Evolutionary conservation across 192 early-diverging fungal genomes (phyloP).

Genomic region (Coemansia sp.): DNA sequence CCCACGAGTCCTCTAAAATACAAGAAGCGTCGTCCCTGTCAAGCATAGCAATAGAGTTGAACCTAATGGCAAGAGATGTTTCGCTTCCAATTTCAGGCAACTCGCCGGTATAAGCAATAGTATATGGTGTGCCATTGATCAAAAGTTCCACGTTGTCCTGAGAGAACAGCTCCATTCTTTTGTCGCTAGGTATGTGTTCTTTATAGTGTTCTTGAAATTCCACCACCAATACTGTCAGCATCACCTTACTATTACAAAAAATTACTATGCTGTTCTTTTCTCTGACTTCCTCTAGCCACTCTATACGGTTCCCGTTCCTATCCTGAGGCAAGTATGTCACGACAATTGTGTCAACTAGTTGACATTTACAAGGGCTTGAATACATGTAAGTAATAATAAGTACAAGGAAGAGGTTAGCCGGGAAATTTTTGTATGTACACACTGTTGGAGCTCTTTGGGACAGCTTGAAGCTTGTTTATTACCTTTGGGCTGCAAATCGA

Average conservation of each 20-base stretch:
- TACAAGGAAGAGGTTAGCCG: background rate
- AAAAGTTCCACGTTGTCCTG: background rate
- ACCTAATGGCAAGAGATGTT: background rate
- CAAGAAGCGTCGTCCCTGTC: background rate
- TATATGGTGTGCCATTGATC: background rate
- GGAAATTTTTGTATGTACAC: too few species aligned
- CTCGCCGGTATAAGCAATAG: background rate
- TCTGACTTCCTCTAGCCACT: background rate
- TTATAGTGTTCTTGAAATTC: background rate
- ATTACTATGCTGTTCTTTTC: background rate
- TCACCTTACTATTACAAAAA: background rate
- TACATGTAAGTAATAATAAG: background rate
- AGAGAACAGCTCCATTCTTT: background rate
- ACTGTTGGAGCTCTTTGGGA: background rate
- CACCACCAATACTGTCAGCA: background rate
- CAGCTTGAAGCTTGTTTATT: background rate
- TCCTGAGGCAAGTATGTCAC: conserved; percentile 3
- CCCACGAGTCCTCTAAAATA: background rate
- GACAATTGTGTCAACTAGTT: background rate
- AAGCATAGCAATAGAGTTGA: background rate
- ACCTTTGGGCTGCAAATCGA: background rate
- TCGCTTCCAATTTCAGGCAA: background rate
- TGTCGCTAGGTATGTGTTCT: background rate
- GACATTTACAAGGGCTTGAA: background rate
- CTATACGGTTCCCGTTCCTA: background rate